Conservation (phyloP, 306 rosid species). For the Canavalia gladiata region DNA sequence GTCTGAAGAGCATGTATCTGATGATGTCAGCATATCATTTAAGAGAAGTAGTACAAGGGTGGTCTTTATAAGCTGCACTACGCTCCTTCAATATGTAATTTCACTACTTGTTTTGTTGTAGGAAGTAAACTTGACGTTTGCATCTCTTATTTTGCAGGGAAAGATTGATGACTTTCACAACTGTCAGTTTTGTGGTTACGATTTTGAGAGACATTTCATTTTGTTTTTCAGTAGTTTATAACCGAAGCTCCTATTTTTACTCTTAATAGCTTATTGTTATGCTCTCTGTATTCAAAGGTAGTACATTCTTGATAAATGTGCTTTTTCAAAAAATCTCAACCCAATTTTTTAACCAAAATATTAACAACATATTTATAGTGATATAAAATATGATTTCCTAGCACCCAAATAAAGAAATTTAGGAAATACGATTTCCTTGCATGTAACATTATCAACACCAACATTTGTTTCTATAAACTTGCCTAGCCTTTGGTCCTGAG, state of each 20-base stretch:
- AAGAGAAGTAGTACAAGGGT: conserved; percentile 6
- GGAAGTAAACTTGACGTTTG: conserved; percentile 40
- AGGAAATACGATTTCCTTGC: too few species aligned
- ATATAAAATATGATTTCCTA: background rate
- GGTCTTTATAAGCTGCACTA: conserved; percentile 1
- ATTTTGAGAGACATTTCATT: conserved; percentile 9
- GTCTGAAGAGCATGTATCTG: conserved; percentile 6
- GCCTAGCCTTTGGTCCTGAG: too few species aligned
- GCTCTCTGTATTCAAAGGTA: background rate
- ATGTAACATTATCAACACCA: too few species aligned
- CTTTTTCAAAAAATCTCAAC: background rate
- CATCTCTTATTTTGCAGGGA: conserved; percentile 53
- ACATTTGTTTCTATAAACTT: too few species aligned
- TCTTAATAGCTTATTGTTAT: conserved; percentile 4
- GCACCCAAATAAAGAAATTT: background rate
- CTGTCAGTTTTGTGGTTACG: conserved; percentile 41
- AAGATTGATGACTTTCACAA: conserved; percentile 44
- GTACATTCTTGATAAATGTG: background rate
- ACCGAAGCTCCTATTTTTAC: conserved; percentile 31
- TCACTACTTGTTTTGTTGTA: conserved; percentile 23
- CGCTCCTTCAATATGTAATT: conserved; percentile 11
- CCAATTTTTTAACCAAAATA: background rate
- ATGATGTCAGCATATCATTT: conserved; percentile 26
- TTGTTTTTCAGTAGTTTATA: conserved; percentile 9
- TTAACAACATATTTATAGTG: background rate